Percentiles rank a stretch among this genome's conserved stretches.
These are phyloP conservation scores for Sugiyamaella japonica DNA, from an alignment of 1,139 yeast species.

Conservation along the genomic window DNA sequence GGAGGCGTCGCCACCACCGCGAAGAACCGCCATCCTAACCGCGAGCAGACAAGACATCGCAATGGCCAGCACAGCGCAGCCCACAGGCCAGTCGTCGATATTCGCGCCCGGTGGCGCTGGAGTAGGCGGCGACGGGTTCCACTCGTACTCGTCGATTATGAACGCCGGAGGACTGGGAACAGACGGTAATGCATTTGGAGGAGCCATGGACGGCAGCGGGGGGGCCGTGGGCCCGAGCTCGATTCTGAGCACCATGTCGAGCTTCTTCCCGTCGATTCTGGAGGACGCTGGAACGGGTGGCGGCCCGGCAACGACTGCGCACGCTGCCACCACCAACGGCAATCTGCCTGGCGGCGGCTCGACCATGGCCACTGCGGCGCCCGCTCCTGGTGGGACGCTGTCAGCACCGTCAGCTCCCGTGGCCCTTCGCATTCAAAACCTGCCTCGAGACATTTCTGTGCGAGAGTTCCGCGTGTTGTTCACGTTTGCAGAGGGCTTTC, in stretches of 20 bases:
- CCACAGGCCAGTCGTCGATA: constrained; percentile 15
- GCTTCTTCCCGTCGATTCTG: constrained; percentile 17
- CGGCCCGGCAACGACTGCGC: background rate
- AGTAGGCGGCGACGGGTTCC: constrained; percentile 4
- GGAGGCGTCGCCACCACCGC: background rate
- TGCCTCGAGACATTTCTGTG: constrained; percentile 70
- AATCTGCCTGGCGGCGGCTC: background rate
- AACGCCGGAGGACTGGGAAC: constrained; percentile 4
- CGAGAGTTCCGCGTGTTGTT: constrained; percentile 80
- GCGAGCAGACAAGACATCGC: background rate
- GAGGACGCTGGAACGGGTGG: constrained; percentile 7
- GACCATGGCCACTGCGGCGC: background rate
- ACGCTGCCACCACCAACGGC: background rate
- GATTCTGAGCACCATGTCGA: constrained; percentile 13
- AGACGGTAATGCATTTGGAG: constrained; percentile 3
- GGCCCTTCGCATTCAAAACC: constrained; percentile 51
- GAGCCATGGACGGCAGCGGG: background rate
- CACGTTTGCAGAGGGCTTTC: constrained; percentile 74
- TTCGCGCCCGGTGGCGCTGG: constrained; percentile 10
- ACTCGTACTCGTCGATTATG: constrained; percentile 14
- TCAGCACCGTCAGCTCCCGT: constrained; percentile 11
- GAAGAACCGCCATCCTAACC: background rate
- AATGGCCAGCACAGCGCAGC: constrained; percentile 15
- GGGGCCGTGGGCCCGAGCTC: constrained; percentile 8
- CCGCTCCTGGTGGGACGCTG: background rate